Evolutionary conservation across 805 yeast genomes (phyloP).

Genomic region (Wickerhamomyces canadensis): DNA sequence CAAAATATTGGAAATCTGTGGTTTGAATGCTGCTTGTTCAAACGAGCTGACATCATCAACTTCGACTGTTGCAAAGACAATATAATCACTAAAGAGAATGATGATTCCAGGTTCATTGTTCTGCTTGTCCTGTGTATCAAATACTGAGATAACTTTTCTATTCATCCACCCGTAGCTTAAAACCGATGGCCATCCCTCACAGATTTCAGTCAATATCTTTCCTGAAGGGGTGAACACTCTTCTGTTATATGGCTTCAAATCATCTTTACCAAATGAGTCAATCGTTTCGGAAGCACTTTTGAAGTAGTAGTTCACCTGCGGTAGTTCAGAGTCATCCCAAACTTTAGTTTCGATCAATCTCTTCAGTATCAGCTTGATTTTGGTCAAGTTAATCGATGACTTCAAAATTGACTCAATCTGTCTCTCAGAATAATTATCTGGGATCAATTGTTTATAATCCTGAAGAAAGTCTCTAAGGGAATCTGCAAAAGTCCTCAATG

Average conservation of each 20-base stretch:
- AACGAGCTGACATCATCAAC: slow-evolving; percentile 20
- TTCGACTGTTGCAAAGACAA: slow-evolving; percentile 55
- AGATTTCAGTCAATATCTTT: slow-evolving; percentile 76
- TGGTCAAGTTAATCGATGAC: slow-evolving; percentile 66
- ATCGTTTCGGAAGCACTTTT: slow-evolving; percentile 57
- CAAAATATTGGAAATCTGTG: slow-evolving; percentile 69
- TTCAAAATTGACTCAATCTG: slow-evolving; percentile 57
- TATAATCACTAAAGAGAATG: slow-evolving; percentile 75
- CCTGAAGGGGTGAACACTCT: slow-evolving; percentile 90
- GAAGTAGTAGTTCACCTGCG: slow-evolving; percentile 35
- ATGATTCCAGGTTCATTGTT: slow-evolving; percentile 44
- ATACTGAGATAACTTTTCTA: slow-evolving; percentile 77
- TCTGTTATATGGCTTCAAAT: slow-evolving; percentile 44
- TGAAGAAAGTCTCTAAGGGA: slow-evolving; percentile 38
- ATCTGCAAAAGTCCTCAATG: slow-evolving; percentile 58
- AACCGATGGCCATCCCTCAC: slow-evolving; percentile 82
- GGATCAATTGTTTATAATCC: slow-evolving; percentile 27
- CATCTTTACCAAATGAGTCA: slow-evolving; percentile 71
- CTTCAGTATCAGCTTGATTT: slow-evolving; percentile 60
- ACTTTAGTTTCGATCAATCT: slow-evolving; percentile 48
- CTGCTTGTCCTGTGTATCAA: slow-evolving; percentile 37
- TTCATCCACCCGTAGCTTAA: slow-evolving; percentile 86
- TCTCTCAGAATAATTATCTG: slow-evolving; percentile 39
- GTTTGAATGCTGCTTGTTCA: slow-evolving; percentile 25
- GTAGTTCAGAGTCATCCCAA: slow-evolving; percentile 32